Conservation (phyloP, 2,329 filamentous ascomycete species). For the Cladosporium sphaerospermum region DNA sequence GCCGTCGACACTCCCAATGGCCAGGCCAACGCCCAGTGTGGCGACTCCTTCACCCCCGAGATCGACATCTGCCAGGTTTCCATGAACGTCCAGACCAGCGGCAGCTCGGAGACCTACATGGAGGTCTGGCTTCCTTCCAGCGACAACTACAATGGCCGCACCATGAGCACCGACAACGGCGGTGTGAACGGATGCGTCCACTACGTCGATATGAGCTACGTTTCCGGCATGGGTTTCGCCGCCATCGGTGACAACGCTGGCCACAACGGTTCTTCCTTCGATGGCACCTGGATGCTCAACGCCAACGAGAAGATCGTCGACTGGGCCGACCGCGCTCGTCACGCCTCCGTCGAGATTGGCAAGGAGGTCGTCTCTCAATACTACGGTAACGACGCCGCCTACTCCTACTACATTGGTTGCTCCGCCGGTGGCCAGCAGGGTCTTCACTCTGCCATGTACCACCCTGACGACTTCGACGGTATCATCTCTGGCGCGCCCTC, state of each 20-base stretch:
- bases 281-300: constrained; percentile 25
- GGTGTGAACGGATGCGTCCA: constrained; percentile 30
- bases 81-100: constrained; percentile 35
- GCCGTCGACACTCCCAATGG: constrained; percentile 9
- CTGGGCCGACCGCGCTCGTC: constrained; percentile 29
- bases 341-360: constrained; percentile 27
- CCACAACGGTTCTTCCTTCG: constrained; percentile 28
- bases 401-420: constrained; percentile 45
- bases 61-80: constrained; percentile 37
- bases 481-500: constrained; percentile 42
- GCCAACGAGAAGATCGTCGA: constrained; percentile 28
- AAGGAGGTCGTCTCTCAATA: constrained; percentile 31
- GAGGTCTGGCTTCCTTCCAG: constrained; percentile 42
- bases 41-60: constrained; percentile 19
- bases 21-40: constrained; percentile 17
- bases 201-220: constrained; percentile 30
- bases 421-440: constrained; percentile 44
- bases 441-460: constrained; percentile 40
- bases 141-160: constrained; percentile 28
- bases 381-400: constrained; percentile 33
- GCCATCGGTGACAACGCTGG: constrained; percentile 31
- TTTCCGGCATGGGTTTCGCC: constrained; percentile 27
- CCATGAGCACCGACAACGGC: constrained; percentile 31
- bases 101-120: constrained; percentile 36
- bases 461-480: constrained; percentile 44